Conservation (phyloP, 2,329 filamentous ascomycete genomes). For the Aspergillus cejpii region DNA sequence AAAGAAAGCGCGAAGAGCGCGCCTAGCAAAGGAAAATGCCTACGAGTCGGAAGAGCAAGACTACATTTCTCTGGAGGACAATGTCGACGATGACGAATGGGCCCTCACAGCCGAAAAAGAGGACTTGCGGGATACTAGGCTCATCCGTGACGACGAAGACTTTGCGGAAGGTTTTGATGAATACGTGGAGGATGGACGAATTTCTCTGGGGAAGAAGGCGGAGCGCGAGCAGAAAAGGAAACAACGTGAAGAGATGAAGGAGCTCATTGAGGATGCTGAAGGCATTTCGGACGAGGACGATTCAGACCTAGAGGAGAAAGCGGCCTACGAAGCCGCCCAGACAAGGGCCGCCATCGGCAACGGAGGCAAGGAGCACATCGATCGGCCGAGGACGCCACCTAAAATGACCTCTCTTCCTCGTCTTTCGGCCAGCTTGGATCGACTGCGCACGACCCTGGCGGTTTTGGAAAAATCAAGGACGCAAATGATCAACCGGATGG, state of each 20-base stretch:
- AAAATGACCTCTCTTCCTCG: slow-evolving; percentile 72
- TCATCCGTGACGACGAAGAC: slow-evolving; percentile 83
- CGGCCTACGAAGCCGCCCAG: slow-evolving; percentile 81
- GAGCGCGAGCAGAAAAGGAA: slow-evolving; percentile 62
- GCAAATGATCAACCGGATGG: slow-evolving; percentile 56
- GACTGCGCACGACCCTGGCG: slow-evolving; percentile 56
- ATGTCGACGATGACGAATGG: slow-evolving; percentile 41
- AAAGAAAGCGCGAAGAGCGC: slow-evolving; percentile 82
- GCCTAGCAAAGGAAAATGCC: slow-evolving; percentile 62
- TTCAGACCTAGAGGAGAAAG: slow-evolving; percentile 57
- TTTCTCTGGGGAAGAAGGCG: slow-evolving; percentile 71
- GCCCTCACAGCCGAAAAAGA: slow-evolving; percentile 48
- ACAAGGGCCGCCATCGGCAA: slow-evolving; percentile 72
- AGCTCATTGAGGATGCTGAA: slow-evolving; percentile 75
- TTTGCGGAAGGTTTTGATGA: slow-evolving; percentile 90
- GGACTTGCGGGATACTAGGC: slow-evolving; percentile 63
- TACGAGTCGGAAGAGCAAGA: slow-evolving; percentile 55
- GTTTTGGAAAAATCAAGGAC: slow-evolving; percentile 59
- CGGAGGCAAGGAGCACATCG: slow-evolving; percentile 30
- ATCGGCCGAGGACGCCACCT: slow-evolving; percentile 55
- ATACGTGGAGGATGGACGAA: slow-evolving; percentile 75
- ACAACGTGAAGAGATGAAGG: slow-evolving; percentile 70
- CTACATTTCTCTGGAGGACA: slow-evolving; percentile 40
- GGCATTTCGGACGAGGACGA: slow-evolving; percentile 58
- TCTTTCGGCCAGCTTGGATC: slow-evolving; percentile 59